Percentiles rank a stretch among this genome's conserved stretches.
Conservation (phyloP, 306 rosid species). For the Quercus parvula region DNA sequence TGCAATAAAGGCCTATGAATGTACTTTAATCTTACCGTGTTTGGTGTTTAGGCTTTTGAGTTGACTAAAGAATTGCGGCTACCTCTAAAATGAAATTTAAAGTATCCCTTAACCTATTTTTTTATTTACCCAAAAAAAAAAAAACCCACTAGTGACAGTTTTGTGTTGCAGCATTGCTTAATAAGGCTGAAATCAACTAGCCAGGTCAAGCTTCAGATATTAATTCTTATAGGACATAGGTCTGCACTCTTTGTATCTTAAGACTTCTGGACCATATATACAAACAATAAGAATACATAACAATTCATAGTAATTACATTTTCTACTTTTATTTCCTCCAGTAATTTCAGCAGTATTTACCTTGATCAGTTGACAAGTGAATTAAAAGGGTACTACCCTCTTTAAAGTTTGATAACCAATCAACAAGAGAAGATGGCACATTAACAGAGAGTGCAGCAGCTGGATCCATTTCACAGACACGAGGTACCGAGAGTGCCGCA, state of each 20-base stretch:
- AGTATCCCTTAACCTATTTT: background rate
- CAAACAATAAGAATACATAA: background rate
- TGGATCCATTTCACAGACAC: constrained; percentile 75
- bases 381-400: constrained; percentile 50
- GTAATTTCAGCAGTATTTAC: constrained; percentile 28
- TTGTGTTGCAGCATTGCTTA: background rate
- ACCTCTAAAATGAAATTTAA: background rate
- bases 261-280: background rate
- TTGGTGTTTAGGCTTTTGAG: background rate
- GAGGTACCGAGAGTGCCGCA: constrained; percentile 88
- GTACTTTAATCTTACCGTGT: background rate
- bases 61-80: background rate
- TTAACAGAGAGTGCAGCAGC: constrained; percentile 70
- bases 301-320: background rate
- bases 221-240: background rate
- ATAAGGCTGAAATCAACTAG: background rate
- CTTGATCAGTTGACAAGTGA: constrained; percentile 96
- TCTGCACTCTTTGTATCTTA: background rate
- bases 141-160: background rate
- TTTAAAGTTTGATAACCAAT: constrained; percentile 66
- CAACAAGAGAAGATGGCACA: constrained; percentile 75
- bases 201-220: background rate
- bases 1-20: background rate
- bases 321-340: background rate
- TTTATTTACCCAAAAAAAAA: background rate